Evolutionary conservation across 2,329 filamentous ascomycete species (phyloP), one percentile per base, ranked within the genome.

Genomic region (Talaromyces funiculosus): DNA sequence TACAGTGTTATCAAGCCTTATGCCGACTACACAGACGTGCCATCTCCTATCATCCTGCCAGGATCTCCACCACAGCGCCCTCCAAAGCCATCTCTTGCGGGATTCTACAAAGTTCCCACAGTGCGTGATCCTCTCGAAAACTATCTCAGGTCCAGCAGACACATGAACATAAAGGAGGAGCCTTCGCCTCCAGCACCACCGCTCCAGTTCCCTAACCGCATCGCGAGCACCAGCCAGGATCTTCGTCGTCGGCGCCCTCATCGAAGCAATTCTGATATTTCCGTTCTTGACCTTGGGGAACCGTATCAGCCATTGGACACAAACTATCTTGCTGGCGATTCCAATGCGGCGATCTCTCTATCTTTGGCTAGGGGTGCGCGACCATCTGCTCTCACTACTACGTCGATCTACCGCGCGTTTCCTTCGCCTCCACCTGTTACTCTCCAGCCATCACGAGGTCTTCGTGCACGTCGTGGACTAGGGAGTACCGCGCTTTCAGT

Each of bases 261-360:
- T 9, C 54, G 42, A n/a, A 61, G 40, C 49, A 57, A 61, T 22
- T 61, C 60, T 26, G 60, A 61, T n/a, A 35, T 61, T n/a, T 61
- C 60, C 5, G 6, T 47, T 16, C 20, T 61, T 12, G 29, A 53
- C 35, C 37, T 61, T 18, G 60, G 60, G 7, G 42, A 47, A 42
- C 60, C 60, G 1, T 42, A n/a, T 20, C 42, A 49, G 20, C 31
- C 55, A 6, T 22, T 57, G 16, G 18, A 26, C n/a, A 4, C 22
- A 2, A 26, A 20, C 1, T 6, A 20, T 14, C 16, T 29, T 42
- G 53, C 24, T 16, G 29, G 47, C 2, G n/a, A 20, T 33, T 7
- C 47, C 29, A 35, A 14, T 10, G 8, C 26, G 47, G 6, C 29
- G 10, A 18, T 51, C 7, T 33, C 47, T 20, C 29, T 51, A 14